Conservation (phyloP, 441 rosid genomes). For the Erodium chrysanthum region DNA sequence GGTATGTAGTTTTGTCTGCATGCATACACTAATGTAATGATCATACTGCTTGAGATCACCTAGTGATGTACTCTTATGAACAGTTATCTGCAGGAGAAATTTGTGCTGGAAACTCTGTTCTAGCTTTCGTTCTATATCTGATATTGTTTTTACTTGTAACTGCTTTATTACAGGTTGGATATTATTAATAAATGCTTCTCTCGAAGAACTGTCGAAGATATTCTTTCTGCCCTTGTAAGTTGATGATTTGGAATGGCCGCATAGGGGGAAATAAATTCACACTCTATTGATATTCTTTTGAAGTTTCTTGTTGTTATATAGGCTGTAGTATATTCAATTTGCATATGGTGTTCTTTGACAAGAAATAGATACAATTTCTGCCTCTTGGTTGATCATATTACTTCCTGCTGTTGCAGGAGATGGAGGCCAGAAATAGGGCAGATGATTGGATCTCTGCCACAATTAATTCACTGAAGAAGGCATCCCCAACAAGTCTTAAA, state of each 20-base stretch:
- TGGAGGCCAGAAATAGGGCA: conserved; percentile 29
- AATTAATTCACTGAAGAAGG: conserved; percentile 48
- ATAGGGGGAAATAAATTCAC: background rate
- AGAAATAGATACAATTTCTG: background rate
- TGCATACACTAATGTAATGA: too few relatives aligned
- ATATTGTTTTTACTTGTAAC: conserved; percentile 15
- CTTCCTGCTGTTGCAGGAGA: conserved; percentile 40
- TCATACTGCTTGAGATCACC: too few relatives aligned
- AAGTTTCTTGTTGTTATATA: background rate
- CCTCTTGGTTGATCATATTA: conserved; percentile 9
- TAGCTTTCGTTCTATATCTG: conserved; percentile 8
- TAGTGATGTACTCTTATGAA: too few relatives aligned
- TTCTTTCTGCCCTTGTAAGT: conserved; percentile 72
- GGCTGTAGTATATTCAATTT: background rate
- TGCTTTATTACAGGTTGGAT: conserved; percentile 46
- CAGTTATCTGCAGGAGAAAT: too few relatives aligned
- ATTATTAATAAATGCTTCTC: conserved; percentile 72
- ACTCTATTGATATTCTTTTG: background rate
- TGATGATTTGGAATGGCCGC: too few relatives aligned
- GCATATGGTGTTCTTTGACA: conserved; percentile 12
- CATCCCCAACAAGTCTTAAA: conserved; percentile 89
- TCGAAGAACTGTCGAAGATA: conserved; percentile 63
- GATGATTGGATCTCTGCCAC: conserved; percentile 58
- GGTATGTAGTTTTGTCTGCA: too few relatives aligned
- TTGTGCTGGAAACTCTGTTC: background rate